Evolutionary conservation across 805 yeast genomes (phyloP), one percentile per base, ranked within the genome.

Genomic region (Wickerhamomyces ciferrii): DNA sequence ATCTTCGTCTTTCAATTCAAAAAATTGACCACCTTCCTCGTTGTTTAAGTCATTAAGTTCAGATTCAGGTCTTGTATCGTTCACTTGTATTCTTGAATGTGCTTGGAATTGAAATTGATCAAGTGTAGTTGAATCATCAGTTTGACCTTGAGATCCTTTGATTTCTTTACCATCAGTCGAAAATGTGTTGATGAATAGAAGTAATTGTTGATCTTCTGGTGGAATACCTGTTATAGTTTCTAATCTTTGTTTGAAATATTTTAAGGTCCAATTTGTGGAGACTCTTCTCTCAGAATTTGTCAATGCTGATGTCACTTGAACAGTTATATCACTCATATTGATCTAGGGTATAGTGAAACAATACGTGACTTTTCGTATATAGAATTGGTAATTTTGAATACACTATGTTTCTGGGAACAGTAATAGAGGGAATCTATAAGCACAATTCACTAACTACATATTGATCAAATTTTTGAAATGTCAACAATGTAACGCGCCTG

Each of bases 191-290:
- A 49, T 75, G 53, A 77, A 80, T 34, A 78, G 62, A 46, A 70
- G 71, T 15, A 83, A 58, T 15, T 65, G 66, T 58, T 84, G 96
- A 48, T 61, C 67, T 14, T 57, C 50, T 3, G 87, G 83, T 5
- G 82, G 79, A 24, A 88, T 76, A 2, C 96, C 96, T 0, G 96
- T 86, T 49, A 87, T 78, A 32, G 70, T 72, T 55, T 86, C 94
- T 11, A 88, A 62, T 47, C 77, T 72, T 36, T 63, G 52, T 51
- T 79, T 76, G 43, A 87, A 71, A 50, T 77, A 66, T 7, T 62
- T 63, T 15, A 86, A 45, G 0, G 78, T 62, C 91, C 92, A 86
- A 35, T 69, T 72, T 0, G 79, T 75, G 0, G 84, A 76, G 25
- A 88, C 65, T 38, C 86, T 66, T 45, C 91, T 66, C 58, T 85